phyloP scores from a whole-genome alignment of 352 stramenopile genomes.

The Pythium vanterpoolii region DNA sequence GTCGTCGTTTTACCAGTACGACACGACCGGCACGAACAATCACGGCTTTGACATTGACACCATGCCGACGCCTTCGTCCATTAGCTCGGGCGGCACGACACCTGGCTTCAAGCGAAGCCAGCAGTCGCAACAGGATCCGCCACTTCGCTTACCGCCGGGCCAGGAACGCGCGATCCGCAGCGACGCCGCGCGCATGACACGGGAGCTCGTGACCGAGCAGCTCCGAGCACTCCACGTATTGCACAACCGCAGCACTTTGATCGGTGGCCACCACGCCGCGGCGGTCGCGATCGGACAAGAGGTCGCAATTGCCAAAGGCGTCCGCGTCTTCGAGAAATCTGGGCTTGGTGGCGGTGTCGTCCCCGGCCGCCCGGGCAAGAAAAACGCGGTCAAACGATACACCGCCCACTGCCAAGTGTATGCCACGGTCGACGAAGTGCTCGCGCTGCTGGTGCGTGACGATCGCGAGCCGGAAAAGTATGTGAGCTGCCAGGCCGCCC shows the following conservation, averaged over 20 bases:
- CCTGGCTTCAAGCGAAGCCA: background rate
- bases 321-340: conserved; percentile 20
- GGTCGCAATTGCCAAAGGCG: conserved; percentile 10
- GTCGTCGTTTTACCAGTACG: conserved; percentile 23
- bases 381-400: conserved; percentile 12
- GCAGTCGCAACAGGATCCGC: background rate
- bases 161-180: conserved; percentile 15
- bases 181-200: conserved; percentile 14
- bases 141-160: conserved; percentile 8
- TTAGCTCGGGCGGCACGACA: background rate
- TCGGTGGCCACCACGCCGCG: background rate
- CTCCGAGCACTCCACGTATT: conserved; percentile 6
- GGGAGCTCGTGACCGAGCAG: conserved; percentile 15
- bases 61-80: conserved; percentile 10
- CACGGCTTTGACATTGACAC: background rate
- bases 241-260: conserved; percentile 7
- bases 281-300: background rate
- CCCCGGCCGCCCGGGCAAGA: conserved; percentile 8
- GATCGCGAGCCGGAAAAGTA: conserved; percentile 12
- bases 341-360: conserved; percentile 1
- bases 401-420: conserved; percentile 17
- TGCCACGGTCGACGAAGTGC: conserved; percentile 22
- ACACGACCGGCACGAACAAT: conserved; percentile 5
- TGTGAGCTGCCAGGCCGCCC: conserved; percentile 10
- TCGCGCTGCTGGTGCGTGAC: conserved; percentile 18